Conservation (phyloP, 164 flowering plant species). For the Nelumbo lutea region DNA sequence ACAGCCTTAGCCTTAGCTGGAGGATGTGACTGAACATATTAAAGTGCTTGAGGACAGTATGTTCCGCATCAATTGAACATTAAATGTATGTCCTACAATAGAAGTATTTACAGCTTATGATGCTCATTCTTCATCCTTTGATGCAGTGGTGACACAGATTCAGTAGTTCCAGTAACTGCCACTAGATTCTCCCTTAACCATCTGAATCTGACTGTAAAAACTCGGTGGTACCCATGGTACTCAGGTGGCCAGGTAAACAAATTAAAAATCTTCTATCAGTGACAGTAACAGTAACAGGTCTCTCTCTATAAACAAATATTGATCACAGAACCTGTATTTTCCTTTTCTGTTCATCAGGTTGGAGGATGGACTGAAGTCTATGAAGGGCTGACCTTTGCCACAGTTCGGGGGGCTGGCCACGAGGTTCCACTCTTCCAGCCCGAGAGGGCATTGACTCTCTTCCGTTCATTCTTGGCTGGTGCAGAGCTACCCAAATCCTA, state of each 20-base stretch:
- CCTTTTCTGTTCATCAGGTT: slow-evolving; percentile 32
- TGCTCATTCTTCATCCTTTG: not conserved
- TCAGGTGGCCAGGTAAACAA: slow-evolving; percentile 49
- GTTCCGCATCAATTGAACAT: not conserved
- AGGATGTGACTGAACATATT: too few species aligned
- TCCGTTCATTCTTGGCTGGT: slow-evolving; percentile 51
- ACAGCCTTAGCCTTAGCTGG: too few species aligned
- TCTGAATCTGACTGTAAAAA: slow-evolving; percentile 56
- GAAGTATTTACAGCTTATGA: not conserved
- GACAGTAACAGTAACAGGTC: not conserved
- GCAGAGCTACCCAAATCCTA: slow-evolving; percentile 22
- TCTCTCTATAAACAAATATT: too few species aligned
- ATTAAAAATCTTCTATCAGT: not conserved
- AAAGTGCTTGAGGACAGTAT: too few species aligned
- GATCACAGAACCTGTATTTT: too few species aligned
- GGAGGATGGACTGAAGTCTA: slow-evolving; percentile 93
- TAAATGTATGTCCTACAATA: not conserved
- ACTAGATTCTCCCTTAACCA: slow-evolving; percentile 72
- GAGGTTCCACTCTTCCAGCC: slow-evolving; percentile 81
- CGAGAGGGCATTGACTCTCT: slow-evolving; percentile 41
- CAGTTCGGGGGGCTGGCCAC: slow-evolving; percentile 88
- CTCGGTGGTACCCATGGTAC: slow-evolving; percentile 91
- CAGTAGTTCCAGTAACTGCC: slow-evolving; percentile 95
- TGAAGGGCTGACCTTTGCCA: slow-evolving; percentile 76
- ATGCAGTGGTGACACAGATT: slow-evolving; percentile 83